A percentile compares a stretch with the other conserved stretches of the same genome.
These are phyloP conservation scores for Sporobolomyces phaffii DNA, from an alignment of 768 basidiomycete species.

Conservation along the genomic window DNA sequence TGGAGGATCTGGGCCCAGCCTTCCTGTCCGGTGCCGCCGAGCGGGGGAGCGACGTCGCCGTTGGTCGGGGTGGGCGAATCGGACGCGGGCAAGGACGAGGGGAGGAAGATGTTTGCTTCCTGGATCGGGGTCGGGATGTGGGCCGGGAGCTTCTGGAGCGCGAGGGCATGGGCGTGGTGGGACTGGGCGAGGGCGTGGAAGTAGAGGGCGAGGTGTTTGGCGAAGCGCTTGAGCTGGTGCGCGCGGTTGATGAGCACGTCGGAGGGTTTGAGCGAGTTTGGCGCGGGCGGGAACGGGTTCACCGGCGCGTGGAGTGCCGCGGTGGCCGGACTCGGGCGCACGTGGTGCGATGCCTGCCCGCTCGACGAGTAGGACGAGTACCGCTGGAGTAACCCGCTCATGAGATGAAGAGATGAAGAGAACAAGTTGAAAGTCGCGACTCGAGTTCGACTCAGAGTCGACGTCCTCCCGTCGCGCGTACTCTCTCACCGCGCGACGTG, in stretches of 20 bases:
- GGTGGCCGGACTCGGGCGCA: constrained; percentile 11
- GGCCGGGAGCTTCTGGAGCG: constrained; percentile 6
- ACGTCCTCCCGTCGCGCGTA: too few species aligned
- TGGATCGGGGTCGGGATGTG: constrained; percentile 11
- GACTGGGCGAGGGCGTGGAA: constrained; percentile 19
- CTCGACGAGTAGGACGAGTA: constrained; percentile 13
- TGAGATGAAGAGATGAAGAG: background rate
- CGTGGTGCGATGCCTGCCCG: constrained; percentile 7
- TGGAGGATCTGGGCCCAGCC: constrained; percentile 33
- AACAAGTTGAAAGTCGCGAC: too few species aligned
- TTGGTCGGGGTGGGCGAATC: background rate
- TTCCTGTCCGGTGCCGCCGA: constrained; percentile 7
- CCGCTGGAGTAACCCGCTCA: constrained; percentile 10
- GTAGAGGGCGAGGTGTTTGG: constrained; percentile 10
- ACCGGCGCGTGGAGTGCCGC: background rate
- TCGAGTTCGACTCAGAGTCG: too few species aligned
- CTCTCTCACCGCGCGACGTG: too few species aligned
- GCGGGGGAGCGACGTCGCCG: background rate
- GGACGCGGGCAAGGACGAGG: background rate
- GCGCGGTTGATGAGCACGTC: constrained; percentile 27
- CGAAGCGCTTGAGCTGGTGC: constrained; percentile 27
- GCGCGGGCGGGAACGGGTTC: constrained; percentile 10
- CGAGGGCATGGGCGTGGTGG: constrained; percentile 17
- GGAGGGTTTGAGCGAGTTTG: constrained; percentile 4
- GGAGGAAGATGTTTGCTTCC: constrained; percentile 33